Evolutionary conservation across 345 rosid genomes (phyloP).

Genomic region (Citrus medica): DNA sequence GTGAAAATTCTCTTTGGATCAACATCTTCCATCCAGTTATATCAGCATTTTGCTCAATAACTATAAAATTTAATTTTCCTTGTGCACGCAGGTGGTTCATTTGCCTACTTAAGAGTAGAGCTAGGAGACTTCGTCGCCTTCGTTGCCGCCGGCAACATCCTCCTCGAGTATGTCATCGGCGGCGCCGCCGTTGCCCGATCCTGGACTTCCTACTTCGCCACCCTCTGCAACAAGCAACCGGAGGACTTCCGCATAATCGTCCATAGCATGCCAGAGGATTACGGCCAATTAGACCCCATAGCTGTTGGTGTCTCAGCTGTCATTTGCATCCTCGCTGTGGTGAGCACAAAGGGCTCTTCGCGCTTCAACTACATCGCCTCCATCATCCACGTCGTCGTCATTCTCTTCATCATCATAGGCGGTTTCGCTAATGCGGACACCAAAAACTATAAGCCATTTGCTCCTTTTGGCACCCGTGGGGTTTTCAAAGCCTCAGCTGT

Average conservation of each 20-base stretch:
- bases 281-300: constrained; percentile 69
- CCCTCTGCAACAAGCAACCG: constrained; percentile 68
- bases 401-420: constrained; percentile 63
- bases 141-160: constrained; percentile 85
- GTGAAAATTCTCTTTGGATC: no score
- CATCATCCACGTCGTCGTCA: constrained; percentile 57
- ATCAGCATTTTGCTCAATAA: neutral
- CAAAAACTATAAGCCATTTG: constrained; percentile 46
- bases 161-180: constrained; percentile 62
- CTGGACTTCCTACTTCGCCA: constrained; percentile 89
- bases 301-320: constrained; percentile 43
- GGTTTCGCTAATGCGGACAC: constrained; percentile 58
- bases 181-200: constrained; percentile 81
- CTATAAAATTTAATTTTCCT: neutral
- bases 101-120: constrained; percentile 85
- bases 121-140: constrained; percentile 89
- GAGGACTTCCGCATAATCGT: constrained; percentile 59
- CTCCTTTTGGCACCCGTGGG: constrained; percentile 55
- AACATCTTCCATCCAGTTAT: no score
- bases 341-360: constrained; percentile 79
- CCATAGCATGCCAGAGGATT: constrained; percentile 42
- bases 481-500: constrained; percentile 66
- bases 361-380: constrained; percentile 71
- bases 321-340: constrained; percentile 54
- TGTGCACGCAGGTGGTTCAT: constrained; percentile 67